Conservation (phyloP, 225 moss, liverwort and hornwort genomes). For the Marchantia polymorpha region DNA sequence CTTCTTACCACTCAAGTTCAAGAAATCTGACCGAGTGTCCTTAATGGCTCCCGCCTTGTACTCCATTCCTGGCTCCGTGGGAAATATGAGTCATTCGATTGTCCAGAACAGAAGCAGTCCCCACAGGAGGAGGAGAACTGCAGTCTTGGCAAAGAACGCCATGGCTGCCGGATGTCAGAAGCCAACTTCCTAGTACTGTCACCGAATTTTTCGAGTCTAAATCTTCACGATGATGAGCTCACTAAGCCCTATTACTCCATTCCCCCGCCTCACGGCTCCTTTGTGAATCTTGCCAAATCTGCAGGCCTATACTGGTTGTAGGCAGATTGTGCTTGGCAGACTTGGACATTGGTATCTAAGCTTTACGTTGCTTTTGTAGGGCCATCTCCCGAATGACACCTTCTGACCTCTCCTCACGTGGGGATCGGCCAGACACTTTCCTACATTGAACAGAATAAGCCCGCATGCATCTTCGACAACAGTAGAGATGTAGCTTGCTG, state of each 20-base stretch:
- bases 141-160: conserved; percentile 23
- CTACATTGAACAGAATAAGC: neutral
- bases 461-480: neutral
- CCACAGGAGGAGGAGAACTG: conserved; percentile 47
- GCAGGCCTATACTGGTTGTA: neutral
- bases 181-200: neutral
- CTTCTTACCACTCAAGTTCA: conserved; percentile 42
- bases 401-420: neutral
- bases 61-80: conserved; percentile 31
- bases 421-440: neutral
- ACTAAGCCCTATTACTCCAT: neutral
- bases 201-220: neutral
- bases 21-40: conserved; percentile 35
- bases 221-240: neutral
- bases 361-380: neutral
- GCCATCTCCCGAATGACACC: neutral
- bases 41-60: conserved; percentile 47
- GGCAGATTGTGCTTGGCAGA: neutral
- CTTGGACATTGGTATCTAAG: neutral
- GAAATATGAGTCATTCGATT: conserved; percentile 54
- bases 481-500: neutral
- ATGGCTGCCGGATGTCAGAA: neutral
- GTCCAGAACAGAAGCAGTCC: conserved; percentile 59
- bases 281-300: neutral
- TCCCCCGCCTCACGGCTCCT: neutral